Evolutionary conservation across 2,329 filamentous ascomycete genomes (phyloP).

Genomic region (Aspergillus flavus): DNA sequence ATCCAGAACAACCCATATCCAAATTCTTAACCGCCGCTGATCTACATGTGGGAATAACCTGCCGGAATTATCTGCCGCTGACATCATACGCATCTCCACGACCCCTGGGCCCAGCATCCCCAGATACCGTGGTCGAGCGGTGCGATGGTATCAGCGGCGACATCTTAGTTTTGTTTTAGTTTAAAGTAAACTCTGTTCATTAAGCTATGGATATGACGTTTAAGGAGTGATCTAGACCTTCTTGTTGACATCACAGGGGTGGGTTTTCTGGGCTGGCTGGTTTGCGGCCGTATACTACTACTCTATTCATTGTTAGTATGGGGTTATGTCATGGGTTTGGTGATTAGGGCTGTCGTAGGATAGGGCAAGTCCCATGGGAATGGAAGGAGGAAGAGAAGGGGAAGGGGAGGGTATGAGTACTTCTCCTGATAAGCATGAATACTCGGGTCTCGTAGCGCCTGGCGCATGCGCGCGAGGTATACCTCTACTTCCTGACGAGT

Average conservation of each 20-base stretch:
- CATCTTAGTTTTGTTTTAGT: background rate
- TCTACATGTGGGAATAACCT: background rate
- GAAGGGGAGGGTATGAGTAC: background rate
- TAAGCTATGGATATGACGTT: background rate
- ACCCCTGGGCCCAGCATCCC: background rate
- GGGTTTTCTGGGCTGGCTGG: too few species aligned
- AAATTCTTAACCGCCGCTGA: background rate
- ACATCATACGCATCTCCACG: background rate
- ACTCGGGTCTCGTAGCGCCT: background rate
- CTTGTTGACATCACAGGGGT: background rate
- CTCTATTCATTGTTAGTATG: background rate
- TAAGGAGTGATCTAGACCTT: background rate
- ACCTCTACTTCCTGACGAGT: constrained; percentile 5
- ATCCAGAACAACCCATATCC: background rate
- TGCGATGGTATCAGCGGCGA: background rate
- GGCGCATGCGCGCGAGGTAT: background rate
- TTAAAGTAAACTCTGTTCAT: background rate
- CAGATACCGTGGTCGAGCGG: background rate
- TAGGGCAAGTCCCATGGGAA: too few species aligned
- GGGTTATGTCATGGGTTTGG: background rate
- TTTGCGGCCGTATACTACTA: background rate
- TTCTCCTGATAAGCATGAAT: constrained; percentile 3
- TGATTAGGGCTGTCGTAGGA: background rate
- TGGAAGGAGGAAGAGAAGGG: too few species aligned
- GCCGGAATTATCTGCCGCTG: background rate